Conservation (phyloP, 192 early-diverging fungal species). For the Linnemannia hyalina region DNA sequence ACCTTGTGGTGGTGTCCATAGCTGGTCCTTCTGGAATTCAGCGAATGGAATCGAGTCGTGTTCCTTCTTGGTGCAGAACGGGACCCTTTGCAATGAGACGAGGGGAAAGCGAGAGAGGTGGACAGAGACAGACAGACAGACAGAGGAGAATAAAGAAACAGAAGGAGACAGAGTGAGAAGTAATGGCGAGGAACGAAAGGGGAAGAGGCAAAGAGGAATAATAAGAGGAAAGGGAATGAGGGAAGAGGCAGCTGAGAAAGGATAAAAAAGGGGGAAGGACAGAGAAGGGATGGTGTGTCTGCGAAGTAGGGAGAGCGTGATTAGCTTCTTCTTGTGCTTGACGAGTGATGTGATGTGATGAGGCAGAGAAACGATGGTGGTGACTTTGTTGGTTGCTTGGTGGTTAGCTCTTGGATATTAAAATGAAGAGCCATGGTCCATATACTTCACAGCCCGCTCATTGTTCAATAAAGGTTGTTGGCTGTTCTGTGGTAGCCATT, state of each 20-base stretch:
- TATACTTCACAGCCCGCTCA: neutral
- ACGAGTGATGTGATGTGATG: neutral
- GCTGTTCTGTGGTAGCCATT: neutral
- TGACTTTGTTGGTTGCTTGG: neutral
- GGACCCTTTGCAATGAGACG: constrained; percentile 10
- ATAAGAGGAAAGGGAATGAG: neutral
- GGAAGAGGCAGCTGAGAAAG: neutral
- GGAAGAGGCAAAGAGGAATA: neutral
- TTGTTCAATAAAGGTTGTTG: neutral
- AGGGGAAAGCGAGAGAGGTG: neutral
- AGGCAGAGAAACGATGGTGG: neutral
- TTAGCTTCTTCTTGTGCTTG: neutral
- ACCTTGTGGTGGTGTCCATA: neutral
- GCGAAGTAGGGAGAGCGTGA: neutral
- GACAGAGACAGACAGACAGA: neutral
- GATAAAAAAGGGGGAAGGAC: neutral
- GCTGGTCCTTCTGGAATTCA: neutral
- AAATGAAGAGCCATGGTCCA: neutral
- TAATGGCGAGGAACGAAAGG: neutral
- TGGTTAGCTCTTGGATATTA: neutral
- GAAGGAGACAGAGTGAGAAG: neutral
- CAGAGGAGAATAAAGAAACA: neutral
- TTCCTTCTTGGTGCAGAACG: constrained; percentile 33
- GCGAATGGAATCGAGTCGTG: neutral
- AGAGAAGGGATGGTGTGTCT: constrained; percentile 3